A percentile compares a stretch with the other conserved stretches of the same genome.
phyloP scores from a whole-genome alignment of 257 asterid genomes.

The Ajuga chamaepitys region DNA sequence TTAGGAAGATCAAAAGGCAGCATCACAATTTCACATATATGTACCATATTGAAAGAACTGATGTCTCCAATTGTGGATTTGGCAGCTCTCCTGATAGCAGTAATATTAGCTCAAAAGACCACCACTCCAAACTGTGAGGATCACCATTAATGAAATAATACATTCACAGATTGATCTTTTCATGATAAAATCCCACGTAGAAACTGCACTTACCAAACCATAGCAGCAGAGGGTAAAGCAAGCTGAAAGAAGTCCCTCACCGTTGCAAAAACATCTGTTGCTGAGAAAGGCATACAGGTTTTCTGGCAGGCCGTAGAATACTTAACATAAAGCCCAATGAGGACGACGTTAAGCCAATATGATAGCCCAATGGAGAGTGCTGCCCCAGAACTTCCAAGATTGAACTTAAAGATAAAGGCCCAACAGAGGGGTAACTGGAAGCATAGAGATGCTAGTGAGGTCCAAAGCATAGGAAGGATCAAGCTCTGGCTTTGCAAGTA shows the following conservation, averaged over 20 bases:
- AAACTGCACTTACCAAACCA: conserved; percentile 64
- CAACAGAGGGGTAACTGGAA: conserved; percentile 62
- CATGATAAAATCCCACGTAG: background rate
- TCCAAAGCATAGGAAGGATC: conserved; percentile 61
- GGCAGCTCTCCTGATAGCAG: conserved; percentile 73
- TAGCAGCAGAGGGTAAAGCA: conserved; percentile 71
- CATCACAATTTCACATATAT: conserved; percentile 1
- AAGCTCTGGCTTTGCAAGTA: conserved; percentile 72
- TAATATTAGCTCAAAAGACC: conserved; percentile 66
- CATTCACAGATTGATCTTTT: background rate
- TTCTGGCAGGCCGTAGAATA: conserved; percentile 46
- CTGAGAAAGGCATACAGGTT: conserved; percentile 29
- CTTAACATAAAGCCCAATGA: conserved; percentile 44
- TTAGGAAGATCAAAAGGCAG: conserved; percentile 29
- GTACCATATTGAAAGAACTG: conserved; percentile 71
- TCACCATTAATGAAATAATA: background rate
- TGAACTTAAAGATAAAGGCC: conserved; percentile 48
- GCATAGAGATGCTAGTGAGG: conserved; percentile 48
- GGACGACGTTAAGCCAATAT: conserved; percentile 55
- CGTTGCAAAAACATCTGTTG: conserved; percentile 28
- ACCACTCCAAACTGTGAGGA: conserved; percentile 66
- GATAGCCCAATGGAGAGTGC: conserved; percentile 67
- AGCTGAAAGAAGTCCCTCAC: conserved; percentile 51
- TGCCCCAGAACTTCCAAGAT: conserved; percentile 63
- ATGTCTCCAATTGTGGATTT: conserved; percentile 69